These are phyloP conservation scores for Fusarium algeriense DNA, from an alignment of 2,329 filamentous ascomycete species.

Conservation along the genomic window DNA sequence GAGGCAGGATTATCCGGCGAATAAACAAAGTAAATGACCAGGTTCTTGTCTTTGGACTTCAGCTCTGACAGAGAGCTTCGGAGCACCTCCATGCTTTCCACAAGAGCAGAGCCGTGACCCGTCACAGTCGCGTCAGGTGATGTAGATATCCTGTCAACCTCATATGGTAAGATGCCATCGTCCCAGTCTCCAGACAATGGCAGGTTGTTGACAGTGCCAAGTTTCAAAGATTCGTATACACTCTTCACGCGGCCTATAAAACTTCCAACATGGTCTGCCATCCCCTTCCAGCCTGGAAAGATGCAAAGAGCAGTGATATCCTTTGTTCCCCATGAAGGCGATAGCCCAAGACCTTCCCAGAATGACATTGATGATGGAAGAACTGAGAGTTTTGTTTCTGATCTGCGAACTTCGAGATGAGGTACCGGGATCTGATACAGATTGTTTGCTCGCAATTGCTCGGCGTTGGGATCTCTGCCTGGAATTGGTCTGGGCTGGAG, in stretches of 20 bases:
- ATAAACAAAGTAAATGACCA: slow-evolving; percentile 83
- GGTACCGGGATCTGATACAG: slow-evolving; percentile 75
- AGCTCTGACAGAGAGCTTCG: slow-evolving; percentile 60
- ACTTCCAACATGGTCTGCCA: slow-evolving; percentile 69
- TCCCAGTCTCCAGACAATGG: slow-evolving; percentile 54
- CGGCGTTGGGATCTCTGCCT: slow-evolving; percentile 56
- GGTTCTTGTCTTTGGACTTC: slow-evolving; percentile 64
- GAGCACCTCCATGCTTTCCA: slow-evolving; percentile 63
- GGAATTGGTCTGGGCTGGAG: slow-evolving; percentile 63
- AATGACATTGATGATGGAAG: slow-evolving; percentile 81
- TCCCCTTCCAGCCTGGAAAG: slow-evolving; percentile 73
- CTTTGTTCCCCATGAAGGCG: slow-evolving; percentile 77
- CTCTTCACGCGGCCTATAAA: slow-evolving; percentile 78
- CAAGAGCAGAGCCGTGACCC: slow-evolving; percentile 59
- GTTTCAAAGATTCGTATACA: slow-evolving; percentile 78
- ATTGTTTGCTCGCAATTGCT: slow-evolving; percentile 63
- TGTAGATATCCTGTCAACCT: slow-evolving; percentile 60
- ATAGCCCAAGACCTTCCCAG: slow-evolving; percentile 84
- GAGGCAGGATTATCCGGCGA: slow-evolving; percentile 71
- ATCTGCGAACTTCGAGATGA: slow-evolving; percentile 78
- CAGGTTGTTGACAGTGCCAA: slow-evolving; percentile 73
- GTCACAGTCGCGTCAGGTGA: slow-evolving; percentile 57
- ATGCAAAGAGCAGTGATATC: slow-evolving; percentile 78
- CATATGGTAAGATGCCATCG: slow-evolving; percentile 64
- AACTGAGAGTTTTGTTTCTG: slow-evolving; percentile 77